Evolutionary conservation across 495 filamentous ascomycete species (phyloP).

Genomic region (Neurospora sp.): DNA sequence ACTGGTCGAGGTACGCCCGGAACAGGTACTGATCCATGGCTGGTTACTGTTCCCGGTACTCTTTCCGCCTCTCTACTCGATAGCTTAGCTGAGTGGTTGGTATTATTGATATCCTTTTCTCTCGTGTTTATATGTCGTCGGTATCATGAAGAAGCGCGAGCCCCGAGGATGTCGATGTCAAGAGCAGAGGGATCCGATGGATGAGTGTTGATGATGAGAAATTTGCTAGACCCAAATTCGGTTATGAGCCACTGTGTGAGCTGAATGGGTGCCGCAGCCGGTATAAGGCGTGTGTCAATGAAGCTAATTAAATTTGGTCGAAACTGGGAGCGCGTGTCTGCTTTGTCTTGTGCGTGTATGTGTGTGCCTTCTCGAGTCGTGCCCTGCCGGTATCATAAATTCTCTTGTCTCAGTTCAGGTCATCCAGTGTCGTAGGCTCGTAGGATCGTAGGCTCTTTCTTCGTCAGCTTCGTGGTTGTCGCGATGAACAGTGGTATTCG

Average conservation of each 20-base stretch:
- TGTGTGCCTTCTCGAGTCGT: neutral
- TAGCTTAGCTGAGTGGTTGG: neutral
- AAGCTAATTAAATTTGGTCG: neutral
- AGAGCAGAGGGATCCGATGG: neutral
- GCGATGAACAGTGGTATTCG: neutral
- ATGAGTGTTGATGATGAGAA: neutral
- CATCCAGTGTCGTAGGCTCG: neutral
- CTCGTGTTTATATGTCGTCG: neutral
- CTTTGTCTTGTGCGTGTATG: neutral
- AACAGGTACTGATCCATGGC: slow-evolving; percentile 50
- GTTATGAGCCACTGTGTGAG: neutral
- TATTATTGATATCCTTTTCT: neutral
- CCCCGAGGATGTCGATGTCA: too few relatives aligned
- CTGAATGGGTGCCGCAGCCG: neutral
- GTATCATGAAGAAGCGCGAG: neutral
- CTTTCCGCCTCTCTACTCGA: neutral
- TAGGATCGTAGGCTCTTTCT: neutral
- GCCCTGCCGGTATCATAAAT: neutral
- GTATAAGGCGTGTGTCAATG: neutral
- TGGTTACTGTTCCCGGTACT: neutral
- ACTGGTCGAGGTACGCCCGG: slow-evolving; percentile 29
- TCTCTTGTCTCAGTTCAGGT: neutral
- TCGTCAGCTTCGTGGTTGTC: neutral
- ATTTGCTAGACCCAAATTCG: neutral
- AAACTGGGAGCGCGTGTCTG: neutral